A percentile compares a stretch with the other conserved stretches of the same genome.
Conservation (phyloP, 2,329 filamentous ascomycete species). For the Chaetomiaceae sp. region DNA sequence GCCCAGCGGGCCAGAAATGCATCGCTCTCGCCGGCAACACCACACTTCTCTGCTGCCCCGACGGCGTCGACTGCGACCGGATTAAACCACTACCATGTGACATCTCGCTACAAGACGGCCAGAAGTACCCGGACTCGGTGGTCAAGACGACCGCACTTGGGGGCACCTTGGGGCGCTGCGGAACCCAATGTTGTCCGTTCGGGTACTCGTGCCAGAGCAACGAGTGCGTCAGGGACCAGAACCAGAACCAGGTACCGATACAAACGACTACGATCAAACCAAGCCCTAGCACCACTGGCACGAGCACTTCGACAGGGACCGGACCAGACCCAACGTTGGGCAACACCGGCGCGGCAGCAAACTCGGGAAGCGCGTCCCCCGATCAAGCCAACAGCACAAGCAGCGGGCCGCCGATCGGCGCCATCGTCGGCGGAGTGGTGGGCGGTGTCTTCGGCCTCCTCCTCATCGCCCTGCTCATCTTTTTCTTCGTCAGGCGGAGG, state of each 20-base stretch:
- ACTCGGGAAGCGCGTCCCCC: background rate
- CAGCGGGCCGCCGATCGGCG: constrained; percentile 32
- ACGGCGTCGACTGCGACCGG: constrained; percentile 47
- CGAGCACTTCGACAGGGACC: constrained; percentile 16
- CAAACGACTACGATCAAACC: constrained; percentile 20
- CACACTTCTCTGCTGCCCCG: constrained; percentile 66
- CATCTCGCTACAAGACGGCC: constrained; percentile 53
- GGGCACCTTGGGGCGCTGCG: constrained; percentile 52
- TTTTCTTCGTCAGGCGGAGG: constrained; percentile 33
- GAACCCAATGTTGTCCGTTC: constrained; percentile 61
- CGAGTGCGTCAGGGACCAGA: constrained; percentile 45
- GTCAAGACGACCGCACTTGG: constrained; percentile 62
- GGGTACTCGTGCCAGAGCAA: constrained; percentile 57
- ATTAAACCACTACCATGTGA: constrained; percentile 63
- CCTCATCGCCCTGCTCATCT: constrained; percentile 34
- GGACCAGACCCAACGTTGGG: constrained; percentile 20
- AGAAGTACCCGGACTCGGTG: constrained; percentile 47
- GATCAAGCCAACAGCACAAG: constrained; percentile 8
- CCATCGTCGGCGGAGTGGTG: constrained; percentile 44
- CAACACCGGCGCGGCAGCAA: constrained; percentile 1
- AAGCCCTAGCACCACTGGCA: constrained; percentile 19
- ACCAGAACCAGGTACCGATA: constrained; percentile 39
- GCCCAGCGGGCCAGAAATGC: constrained; percentile 48
- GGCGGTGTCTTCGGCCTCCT: constrained; percentile 40
- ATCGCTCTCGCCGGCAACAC: constrained; percentile 56